These are phyloP conservation scores for Cicer pinnatifidum DNA, from an alignment of 306 rosid genomes.

Conservation along the genomic window DNA sequence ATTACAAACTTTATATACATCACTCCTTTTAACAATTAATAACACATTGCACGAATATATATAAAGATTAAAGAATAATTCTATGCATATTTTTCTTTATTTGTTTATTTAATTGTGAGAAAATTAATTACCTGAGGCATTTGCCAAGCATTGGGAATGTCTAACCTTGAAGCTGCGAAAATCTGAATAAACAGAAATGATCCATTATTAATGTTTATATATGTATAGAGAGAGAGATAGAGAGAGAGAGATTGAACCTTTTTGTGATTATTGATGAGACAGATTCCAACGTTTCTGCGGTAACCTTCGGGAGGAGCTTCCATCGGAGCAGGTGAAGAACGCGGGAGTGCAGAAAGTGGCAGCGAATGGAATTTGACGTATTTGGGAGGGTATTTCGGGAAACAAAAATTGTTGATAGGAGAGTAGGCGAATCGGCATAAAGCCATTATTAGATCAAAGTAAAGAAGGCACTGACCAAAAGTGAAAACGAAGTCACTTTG, in stretches of 20 bases:
- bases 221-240: not conserved
- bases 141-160: slow-evolving; percentile 82
- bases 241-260: slow-evolving; percentile 49
- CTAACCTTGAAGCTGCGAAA: slow-evolving; percentile 82
- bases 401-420: slow-evolving; percentile 17
- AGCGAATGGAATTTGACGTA: slow-evolving; percentile 34
- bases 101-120: not conserved
- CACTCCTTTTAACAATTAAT: slow-evolving; percentile 17
- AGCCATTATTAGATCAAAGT: slow-evolving; percentile 52
- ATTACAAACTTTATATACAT: slow-evolving; percentile 22
- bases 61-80: slow-evolving; percentile 17
- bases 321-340: slow-evolving; percentile 56
- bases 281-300: slow-evolving; percentile 79
- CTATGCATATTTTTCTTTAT: not conserved
- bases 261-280: slow-evolving; percentile 68
- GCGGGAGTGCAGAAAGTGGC: slow-evolving; percentile 35
- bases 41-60: not conserved
- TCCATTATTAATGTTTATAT: not conserved
- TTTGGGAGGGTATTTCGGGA: slow-evolving; percentile 46
- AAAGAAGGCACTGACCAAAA: not conserved
- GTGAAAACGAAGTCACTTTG: not conserved
- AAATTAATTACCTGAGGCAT: slow-evolving; percentile 80
- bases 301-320: slow-evolving; percentile 85
- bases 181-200: slow-evolving; percentile 32
- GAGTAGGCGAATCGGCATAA: slow-evolving; percentile 50